Conservation (phyloP, 1,284 basidiomycete species). For the Ganoderma sinense region DNA sequence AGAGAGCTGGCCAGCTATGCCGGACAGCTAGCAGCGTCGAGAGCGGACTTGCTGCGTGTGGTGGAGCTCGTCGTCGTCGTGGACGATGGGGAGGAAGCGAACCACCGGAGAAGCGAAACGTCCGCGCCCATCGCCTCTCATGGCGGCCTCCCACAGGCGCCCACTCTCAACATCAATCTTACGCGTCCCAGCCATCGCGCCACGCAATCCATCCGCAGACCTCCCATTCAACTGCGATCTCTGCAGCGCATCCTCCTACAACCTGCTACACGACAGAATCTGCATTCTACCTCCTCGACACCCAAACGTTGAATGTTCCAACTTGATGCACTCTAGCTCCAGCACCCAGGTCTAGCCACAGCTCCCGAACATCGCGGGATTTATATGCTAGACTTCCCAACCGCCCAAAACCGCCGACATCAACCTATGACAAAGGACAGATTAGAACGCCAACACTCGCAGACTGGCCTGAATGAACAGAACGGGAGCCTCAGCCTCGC, state of each 20-base stretch:
- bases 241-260: background rate
- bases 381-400: background rate
- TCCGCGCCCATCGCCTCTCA: constrained; percentile 19
- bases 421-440: constrained; percentile 4
- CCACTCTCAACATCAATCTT: constrained; percentile 11
- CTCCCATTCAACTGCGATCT: background rate
- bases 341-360: background rate
- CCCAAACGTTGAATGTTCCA: too few relatives aligned
- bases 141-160: constrained; percentile 17
- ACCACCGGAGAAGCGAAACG: constrained; percentile 23
- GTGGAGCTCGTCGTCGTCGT: constrained; percentile 28
- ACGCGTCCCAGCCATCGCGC: background rate
- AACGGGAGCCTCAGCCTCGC: constrained; percentile 77
- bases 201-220: background rate
- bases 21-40: constrained; percentile 26
- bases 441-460: constrained; percentile 11
- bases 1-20: constrained; percentile 20
- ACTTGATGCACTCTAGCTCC: background rate
- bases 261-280: too few relatives aligned
- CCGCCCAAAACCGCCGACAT: background rate
- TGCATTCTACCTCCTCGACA: background rate
- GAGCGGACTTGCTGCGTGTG: constrained; percentile 19
- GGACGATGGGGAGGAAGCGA: constrained; percentile 28
- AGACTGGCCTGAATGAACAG: constrained; percentile 9
- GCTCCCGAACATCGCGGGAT: background rate